Percentiles rank a stretch among this genome's conserved stretches.
phyloP scores from a whole-genome alignment of 495 filamentous ascomycete species.

The Penicillium antarcticum region DNA sequence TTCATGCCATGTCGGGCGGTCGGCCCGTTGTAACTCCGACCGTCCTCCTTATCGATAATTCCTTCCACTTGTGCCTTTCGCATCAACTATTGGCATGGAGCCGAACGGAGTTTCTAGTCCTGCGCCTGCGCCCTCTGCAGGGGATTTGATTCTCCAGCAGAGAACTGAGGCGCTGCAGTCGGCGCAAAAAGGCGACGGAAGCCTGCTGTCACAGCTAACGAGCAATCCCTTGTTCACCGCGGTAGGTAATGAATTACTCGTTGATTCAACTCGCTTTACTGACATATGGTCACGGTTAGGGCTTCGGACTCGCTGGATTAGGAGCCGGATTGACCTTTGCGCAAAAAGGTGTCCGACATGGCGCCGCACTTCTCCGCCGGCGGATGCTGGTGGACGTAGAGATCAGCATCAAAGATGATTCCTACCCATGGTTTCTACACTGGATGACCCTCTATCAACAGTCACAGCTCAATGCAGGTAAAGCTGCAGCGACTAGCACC shows the following conservation, averaged over 20 bases:
- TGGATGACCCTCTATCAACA: conserved; percentile 87
- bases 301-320: conserved; percentile 83
- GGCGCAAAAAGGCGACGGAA: conserved; percentile 32
- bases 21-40: conserved; percentile 38
- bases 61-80: conserved; percentile 8
- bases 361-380: conserved; percentile 67
- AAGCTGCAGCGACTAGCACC: conserved; percentile 31
- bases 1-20: conserved; percentile 2
- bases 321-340: conserved; percentile 73
- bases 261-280: neutral
- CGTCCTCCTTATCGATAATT: conserved; percentile 20
- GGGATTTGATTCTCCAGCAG: conserved; percentile 39
- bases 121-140: conserved; percentile 32
- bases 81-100: conserved; percentile 34
- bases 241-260: conserved; percentile 31
- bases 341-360: conserved; percentile 67
- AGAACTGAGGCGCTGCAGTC: conserved; percentile 32
- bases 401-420: conserved; percentile 87
- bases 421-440: conserved; percentile 89
- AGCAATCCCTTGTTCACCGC: conserved; percentile 69
- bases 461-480: conserved; percentile 44
- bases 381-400: conserved; percentile 93
- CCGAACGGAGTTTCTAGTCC: conserved; percentile 32
- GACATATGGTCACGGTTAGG: conserved; percentile 32
- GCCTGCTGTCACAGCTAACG: conserved; percentile 53